Evolutionary conservation across 2,329 filamentous ascomycete species (phyloP), one percentile per base, ranked within the genome.

Genomic region (Myrmaecium sp.): DNA sequence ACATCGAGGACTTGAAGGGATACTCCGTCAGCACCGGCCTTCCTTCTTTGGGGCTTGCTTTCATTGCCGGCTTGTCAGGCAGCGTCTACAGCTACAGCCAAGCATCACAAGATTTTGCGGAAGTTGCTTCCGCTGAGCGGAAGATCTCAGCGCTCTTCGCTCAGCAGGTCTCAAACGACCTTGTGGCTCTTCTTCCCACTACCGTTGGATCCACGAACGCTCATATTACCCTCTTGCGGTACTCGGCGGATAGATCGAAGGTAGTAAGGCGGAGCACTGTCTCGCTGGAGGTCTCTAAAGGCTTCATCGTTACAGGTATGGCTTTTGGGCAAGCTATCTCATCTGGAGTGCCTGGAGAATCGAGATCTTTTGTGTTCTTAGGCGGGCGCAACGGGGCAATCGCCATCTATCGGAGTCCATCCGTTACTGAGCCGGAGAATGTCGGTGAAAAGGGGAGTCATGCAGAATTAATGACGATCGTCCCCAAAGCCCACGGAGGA

Each of bases 301-400:
- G 51, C 4, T 67, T 69, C 28, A 42, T 57, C 2, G 55, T 70
- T 9, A 66, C 66, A 11, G 64, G 61, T 34, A 62, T 62, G 29
- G 44, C 44, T 11, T 40, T 54, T 19, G 32, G 57, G 2, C 8
- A 26, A 7, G n/a, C n/a, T n/a, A n/a, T n/a, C n/a, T n/a, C n/a
- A n/a, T n/a, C n/a, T n/a, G n/a, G n/a, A n/a, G n/a, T n/a, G n/a
- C n/a, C n/a, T n/a, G n/a, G n/a, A n/a, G n/a, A n/a, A n/a, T n/a
- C n/a, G n/a, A n/a, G n/a, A n/a, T n/a, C n/a, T n/a, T 49, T 48
- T 29, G 38, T 65, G n/a, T 35, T 64, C 2, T 32, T 74, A 6
- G 72, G 71, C 1, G 69, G 66, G 19, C 59, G 68, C 33, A 52
- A 51, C 27, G 71, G 72, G 3, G 52, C 54, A 2, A 41, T 75